Evolutionary conservation across 768 basidiomycete genomes (phyloP), one percentile per base, ranked within the genome.

Genomic region (Tylopilus plumbeoviolaceoides): DNA sequence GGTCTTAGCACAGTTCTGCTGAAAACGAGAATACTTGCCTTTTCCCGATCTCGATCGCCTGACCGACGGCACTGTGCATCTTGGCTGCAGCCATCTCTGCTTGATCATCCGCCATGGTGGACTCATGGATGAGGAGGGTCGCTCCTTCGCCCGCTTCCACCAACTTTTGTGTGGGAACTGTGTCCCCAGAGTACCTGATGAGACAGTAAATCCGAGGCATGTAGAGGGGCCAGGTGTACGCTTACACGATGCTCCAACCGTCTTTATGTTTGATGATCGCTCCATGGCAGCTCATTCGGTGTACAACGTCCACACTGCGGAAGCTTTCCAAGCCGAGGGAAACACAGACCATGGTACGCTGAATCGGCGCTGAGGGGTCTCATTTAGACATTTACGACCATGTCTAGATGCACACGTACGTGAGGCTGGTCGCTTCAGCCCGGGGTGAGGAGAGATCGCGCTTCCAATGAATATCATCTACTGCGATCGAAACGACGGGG

Each of bases 101-200:
- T 62, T 94, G 82, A 50, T 88, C 89, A 61, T 98, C 89, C 2
- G 83, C 89, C 80, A 98, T 85, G 4, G 93, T 93, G 0, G 95
- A 91, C 67, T 98, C 95, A 62, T 98, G 95, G 28, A 98, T 93
- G 39, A 98, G 75, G 2, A 98, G 72, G 0, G 92, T 92, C 0
- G 88, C 86, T 49, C 72, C 69, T 54, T 74, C 62, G 0, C 89
- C 95, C 0, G 81, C 83, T 41, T 74, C 65, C 21, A 86, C 81
- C 5, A 98, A 74, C 25, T 74, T 75, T 11, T 85, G 73, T 9
- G 85, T 81, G 0, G 95, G 94, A 64, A 79, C 76, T 1, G 95
- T 98, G 66, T 98, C 95, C 6, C 86, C 95, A 4, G 95, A 98
- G 64, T 89, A 98, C 20, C 94, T 95, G 57, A 33, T 36, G 7